Percentiles rank a stretch among this genome's conserved stretches.
phyloP scores from a whole-genome alignment of 2,329 filamentous ascomycete genomes.

The Botrytis hyacinthi region DNA sequence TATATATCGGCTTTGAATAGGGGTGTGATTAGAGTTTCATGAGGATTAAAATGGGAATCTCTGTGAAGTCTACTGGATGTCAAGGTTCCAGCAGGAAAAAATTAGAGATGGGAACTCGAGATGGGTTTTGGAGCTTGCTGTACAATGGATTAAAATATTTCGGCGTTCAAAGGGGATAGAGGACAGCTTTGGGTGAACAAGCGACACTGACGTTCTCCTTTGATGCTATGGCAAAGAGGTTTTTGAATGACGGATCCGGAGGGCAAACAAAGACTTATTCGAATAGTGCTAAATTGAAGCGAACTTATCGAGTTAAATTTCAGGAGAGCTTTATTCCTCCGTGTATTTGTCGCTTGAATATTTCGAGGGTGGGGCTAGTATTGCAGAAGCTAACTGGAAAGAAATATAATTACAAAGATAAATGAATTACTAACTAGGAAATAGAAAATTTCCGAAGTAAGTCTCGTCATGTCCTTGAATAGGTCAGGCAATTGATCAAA shows the following conservation, averaged over 20 bases:
- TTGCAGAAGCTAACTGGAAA: too few relatives aligned
- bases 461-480: neutral
- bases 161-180: conserved; percentile 5
- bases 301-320: neutral
- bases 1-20: neutral
- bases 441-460: neutral
- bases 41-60: neutral
- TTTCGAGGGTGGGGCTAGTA: neutral
- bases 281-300: neutral
- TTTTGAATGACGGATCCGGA: conserved; percentile 12
- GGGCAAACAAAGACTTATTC: neutral
- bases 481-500: neutral
- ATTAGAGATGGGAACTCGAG: too few relatives aligned
- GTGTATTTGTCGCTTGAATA: neutral
- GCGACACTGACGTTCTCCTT: neutral
- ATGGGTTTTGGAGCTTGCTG: neutral
- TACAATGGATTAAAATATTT: conserved; percentile 9
- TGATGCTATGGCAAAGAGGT: neutral
- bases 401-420: neutral
- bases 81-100: neutral
- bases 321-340: neutral
- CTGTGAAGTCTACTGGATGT: neutral
- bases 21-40: neutral
- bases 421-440: neutral
- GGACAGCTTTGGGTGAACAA: neutral